phyloP scores from a whole-genome alignment of 73 alveolate genomes.

The Tetrahymena elliotti region DNA sequence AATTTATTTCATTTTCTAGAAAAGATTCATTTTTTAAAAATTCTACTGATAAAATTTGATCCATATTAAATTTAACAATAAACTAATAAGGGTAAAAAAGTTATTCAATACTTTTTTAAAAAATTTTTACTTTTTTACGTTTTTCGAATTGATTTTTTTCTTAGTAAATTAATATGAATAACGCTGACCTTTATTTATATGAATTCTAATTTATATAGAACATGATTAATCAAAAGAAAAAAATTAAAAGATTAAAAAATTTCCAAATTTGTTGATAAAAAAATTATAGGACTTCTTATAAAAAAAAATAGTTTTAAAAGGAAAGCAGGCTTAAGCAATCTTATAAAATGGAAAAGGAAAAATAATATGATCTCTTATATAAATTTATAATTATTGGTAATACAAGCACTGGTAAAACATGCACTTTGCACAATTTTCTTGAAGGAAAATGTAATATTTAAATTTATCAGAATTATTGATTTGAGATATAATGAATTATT shows the following conservation, averaged over 20 bases:
- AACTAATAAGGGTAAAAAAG: background rate
- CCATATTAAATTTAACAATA: background rate
- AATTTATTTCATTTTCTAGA: too few species aligned
- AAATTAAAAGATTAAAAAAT: background rate
- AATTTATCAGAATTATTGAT: background rate
- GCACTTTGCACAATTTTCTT: constrained; percentile 37
- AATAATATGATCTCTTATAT: constrained; percentile 40
- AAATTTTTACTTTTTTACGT: background rate
- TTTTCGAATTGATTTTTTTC: background rate
- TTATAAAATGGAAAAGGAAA: constrained; percentile 26
- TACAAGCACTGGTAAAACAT: constrained; percentile 50
- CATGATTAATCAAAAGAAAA: background rate
- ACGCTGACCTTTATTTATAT: background rate
- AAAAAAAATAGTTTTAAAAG: background rate
- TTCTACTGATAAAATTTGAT: background rate
- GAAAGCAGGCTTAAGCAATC: background rate
- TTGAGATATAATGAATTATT: background rate
- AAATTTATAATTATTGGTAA: constrained; percentile 51
- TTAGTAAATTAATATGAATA: background rate
- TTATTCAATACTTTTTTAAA: background rate
- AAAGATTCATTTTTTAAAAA: background rate
- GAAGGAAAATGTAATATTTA: constrained; percentile 23
- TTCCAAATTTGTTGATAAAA: background rate
- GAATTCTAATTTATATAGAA: background rate
- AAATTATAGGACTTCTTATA: background rate